Percentiles rank a stretch among this genome's conserved stretches.
Conservation (phyloP, 1,284 basidiomycete species). For the Ustilago hordei region DNA sequence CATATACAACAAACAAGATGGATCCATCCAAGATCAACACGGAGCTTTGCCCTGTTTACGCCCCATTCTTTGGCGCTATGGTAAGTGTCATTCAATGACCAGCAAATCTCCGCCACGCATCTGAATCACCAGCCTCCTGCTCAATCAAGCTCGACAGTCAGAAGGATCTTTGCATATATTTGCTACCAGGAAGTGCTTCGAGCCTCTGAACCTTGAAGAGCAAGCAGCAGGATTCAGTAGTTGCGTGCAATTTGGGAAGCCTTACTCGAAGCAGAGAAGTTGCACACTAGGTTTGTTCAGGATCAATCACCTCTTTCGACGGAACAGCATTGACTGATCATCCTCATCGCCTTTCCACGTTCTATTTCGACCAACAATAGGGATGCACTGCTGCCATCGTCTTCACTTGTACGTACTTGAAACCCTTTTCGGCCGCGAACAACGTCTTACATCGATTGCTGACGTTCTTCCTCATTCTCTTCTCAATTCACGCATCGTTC, state of each 20-base stretch:
- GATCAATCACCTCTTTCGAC: not conserved
- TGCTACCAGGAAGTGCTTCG: not conserved
- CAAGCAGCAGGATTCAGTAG: not conserved
- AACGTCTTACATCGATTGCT: conserved; percentile 4
- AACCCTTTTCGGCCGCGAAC: not conserved
- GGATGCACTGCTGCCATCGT: conserved; percentile 96
- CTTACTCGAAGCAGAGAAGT: not conserved
- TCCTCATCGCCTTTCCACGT: not conserved
- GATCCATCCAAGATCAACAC: conserved; percentile 61
- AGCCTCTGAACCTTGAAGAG: not conserved
- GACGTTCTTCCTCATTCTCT: not conserved
- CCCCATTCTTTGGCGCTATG: conserved; percentile 97
- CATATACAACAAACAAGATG: conserved; percentile 36
- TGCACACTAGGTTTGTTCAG: not conserved
- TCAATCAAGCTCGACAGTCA: no score
- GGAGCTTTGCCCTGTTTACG: conserved; percentile 71
- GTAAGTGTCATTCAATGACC: conserved; percentile 72
- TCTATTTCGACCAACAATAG: conserved; percentile 70
- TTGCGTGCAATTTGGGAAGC: not conserved
- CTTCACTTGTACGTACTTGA: conserved; percentile 84
- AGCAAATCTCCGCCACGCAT: conserved; percentile 1
- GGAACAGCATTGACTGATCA: not conserved
- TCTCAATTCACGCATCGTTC: not conserved
- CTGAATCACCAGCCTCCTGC: not conserved
- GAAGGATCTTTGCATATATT: not conserved